A percentile compares a stretch with the other conserved stretches of the same genome.
Evolutionary conservation across 805 yeast species (phyloP).

Genomic region (Wickerhamomyces alni): DNA sequence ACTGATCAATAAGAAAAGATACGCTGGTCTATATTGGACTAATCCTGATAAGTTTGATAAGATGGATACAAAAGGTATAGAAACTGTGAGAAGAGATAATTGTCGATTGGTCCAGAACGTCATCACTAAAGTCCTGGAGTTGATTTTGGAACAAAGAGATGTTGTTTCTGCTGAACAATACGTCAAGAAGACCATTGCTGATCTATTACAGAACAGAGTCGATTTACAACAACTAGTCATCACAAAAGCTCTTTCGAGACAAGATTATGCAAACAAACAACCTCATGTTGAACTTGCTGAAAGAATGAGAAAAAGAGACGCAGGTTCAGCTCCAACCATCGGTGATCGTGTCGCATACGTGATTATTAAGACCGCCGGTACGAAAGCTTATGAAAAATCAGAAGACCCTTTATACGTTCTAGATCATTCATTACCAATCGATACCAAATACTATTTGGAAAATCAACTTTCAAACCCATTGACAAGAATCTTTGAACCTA

Average conservation of each 20-base stretch:
- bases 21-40: slow-evolving; percentile 97
- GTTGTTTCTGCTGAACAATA: slow-evolving; percentile 78
- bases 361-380: slow-evolving; percentile 73
- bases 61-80: slow-evolving; percentile 97
- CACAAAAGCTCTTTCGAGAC: slow-evolving; percentile 79
- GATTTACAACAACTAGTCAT: slow-evolving; percentile 92
- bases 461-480: slow-evolving; percentile 92
- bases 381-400: slow-evolving; percentile 87
- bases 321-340: slow-evolving; percentile 93
- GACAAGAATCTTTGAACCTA: slow-evolving; percentile 91
- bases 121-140: slow-evolving; percentile 82
- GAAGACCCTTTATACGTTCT: slow-evolving; percentile 94
- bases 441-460: slow-evolving; percentile 87
- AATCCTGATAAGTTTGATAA: slow-evolving; percentile 87
- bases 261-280: slow-evolving; percentile 92
- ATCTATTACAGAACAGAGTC: slow-evolving; percentile 81
- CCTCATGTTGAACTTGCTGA: slow-evolving; percentile 97
- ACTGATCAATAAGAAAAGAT: slow-evolving; percentile 90
- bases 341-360: slow-evolving; percentile 99
- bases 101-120: slow-evolving; percentile 93
- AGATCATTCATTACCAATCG: slow-evolving; percentile 89
- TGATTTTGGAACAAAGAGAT: slow-evolving; percentile 81
- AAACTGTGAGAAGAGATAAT: slow-evolving; percentile 96
- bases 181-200: slow-evolving; percentile 85
- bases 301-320: slow-evolving; percentile 92